Conservation (phyloP, 73 alveolate species). For the Strombidium stylifer region DNA sequence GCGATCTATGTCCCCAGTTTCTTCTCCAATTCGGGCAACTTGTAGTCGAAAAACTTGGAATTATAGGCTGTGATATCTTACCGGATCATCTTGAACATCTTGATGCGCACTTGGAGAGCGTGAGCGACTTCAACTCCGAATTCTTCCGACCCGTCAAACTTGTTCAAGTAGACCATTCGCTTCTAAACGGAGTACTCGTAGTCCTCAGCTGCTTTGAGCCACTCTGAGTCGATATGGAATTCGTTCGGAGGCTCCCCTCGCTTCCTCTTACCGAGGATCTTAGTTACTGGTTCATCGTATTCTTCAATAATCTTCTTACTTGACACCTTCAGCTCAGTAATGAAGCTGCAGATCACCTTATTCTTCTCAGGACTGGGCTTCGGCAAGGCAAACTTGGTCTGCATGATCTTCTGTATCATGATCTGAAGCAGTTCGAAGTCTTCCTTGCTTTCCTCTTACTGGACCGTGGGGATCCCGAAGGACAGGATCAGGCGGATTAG, state of each 20-base stretch:
- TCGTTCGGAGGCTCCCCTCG: slow-evolving; percentile 13
- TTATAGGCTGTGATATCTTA: background rate
- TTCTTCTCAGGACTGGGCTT: background rate
- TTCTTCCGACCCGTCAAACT: slow-evolving; percentile 5
- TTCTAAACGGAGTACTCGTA: slow-evolving; percentile 1
- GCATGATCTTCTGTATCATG: background rate
- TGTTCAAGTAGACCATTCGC: background rate
- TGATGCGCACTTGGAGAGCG: background rate
- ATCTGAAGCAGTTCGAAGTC: background rate
- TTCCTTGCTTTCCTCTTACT: background rate
- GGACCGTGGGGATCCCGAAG: background rate
- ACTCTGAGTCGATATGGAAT: slow-evolving; percentile 1
- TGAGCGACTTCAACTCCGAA: slow-evolving; percentile 13
- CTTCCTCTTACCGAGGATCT: slow-evolving; percentile 8
- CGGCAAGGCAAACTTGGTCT: background rate
- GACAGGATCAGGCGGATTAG: background rate
- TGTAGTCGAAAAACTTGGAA: background rate
- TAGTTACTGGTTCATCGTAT: slow-evolving; percentile 2
- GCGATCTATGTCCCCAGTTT: background rate
- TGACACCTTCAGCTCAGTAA: background rate
- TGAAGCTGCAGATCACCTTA: background rate
- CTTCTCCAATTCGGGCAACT: background rate
- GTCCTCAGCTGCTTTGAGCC: slow-evolving; percentile 14
- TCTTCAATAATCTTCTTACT: slow-evolving; percentile 9
- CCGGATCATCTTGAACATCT: slow-evolving; percentile 8